Percentiles rank a stretch among this genome's conserved stretches.
These are phyloP conservation scores for Coprinopsis marcescibilis DNA, from an alignment of 768 basidiomycete species.

Conservation along the genomic window DNA sequence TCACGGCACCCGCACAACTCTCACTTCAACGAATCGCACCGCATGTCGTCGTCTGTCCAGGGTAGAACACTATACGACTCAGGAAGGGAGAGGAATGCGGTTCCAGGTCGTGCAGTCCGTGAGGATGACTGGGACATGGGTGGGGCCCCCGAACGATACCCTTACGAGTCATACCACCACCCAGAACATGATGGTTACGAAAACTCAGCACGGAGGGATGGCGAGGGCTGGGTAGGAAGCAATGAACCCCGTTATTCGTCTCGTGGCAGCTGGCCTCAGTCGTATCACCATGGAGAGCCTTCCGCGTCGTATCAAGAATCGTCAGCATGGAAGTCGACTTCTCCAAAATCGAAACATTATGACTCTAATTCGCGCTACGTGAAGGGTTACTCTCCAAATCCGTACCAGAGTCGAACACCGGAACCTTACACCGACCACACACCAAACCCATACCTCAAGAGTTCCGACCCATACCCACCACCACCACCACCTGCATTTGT, in stretches of 20 bases:
- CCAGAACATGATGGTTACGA: conserved; percentile 47
- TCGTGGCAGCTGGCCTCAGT: conserved; percentile 44
- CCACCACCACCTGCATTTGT: too few relatives aligned
- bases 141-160: conserved; percentile 39
- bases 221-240: conserved; percentile 40
- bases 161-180: conserved; percentile 48
- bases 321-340: conserved; percentile 32
- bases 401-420: too few relatives aligned
- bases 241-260: conserved; percentile 36
- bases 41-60: conserved; percentile 40
- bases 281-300: conserved; percentile 40
- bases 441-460: too few relatives aligned
- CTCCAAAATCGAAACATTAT: conserved; percentile 27
- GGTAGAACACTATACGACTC: conserved; percentile 38
- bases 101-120: conserved; percentile 48
- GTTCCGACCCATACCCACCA: conserved; percentile 3
- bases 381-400: too few relatives aligned
- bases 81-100: conserved; percentile 50
- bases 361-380: conserved; percentile 25
- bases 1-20: conserved; percentile 42
- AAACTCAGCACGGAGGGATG: conserved; percentile 34
- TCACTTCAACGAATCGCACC: conserved; percentile 40
- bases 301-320: conserved; percentile 43
- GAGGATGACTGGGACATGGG: conserved; percentile 51
- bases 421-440: too few relatives aligned